Evolutionary conservation across 208 protist genomes (phyloP), one percentile per base, ranked within the genome.

Genomic region (Willaertia magna): DNA sequence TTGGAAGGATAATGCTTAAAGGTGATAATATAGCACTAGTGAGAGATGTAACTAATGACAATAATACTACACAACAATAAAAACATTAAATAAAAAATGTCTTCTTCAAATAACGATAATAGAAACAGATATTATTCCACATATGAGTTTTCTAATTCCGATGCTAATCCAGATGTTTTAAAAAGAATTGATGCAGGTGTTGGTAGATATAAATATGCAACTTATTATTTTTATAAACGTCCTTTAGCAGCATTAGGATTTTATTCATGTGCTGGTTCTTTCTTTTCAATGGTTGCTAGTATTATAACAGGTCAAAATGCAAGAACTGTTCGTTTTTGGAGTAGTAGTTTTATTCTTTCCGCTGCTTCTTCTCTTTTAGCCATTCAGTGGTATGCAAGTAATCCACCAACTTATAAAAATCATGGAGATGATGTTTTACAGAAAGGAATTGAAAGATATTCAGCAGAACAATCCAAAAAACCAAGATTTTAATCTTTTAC

Each of bases 21-120:
- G 95, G 94, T 79, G 94, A 97, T 85, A 96, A 95, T 86, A 92
- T 97, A 20, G 92, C 93, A 43, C 89, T 96, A 4, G 95, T 96
- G 3, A 67, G 55, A 67, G 55, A 67, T 34, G n/a, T 67, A 7
- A 67, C 55, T 2, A 67, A 67, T 34, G 55, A 34, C 12, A 67
- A 59, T 2, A 59, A 22, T n/a, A 59, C 11, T 59, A n/a, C 16
- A 59, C 26, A 59, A 59, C 22, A 59, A 59, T 59, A 59, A 59
- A n/a, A n/a, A 4, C 26, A n/a, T 4, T n/a, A n/a, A 26, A 59
- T 59, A n/a, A 4, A 59, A 59, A 22, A n/a, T n/a, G n/a, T n/a
- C n/a, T n/a, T n/a, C n/a, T n/a, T n/a, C n/a, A n/a, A n/a, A n/a
- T n/a, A n/a, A n/a, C n/a, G n/a, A n/a, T n/a, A n/a, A n/a, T n/a